Conservation (phyloP, 768 basidiomycete genomes). For the Rhizopogon salebrosus region DNA sequence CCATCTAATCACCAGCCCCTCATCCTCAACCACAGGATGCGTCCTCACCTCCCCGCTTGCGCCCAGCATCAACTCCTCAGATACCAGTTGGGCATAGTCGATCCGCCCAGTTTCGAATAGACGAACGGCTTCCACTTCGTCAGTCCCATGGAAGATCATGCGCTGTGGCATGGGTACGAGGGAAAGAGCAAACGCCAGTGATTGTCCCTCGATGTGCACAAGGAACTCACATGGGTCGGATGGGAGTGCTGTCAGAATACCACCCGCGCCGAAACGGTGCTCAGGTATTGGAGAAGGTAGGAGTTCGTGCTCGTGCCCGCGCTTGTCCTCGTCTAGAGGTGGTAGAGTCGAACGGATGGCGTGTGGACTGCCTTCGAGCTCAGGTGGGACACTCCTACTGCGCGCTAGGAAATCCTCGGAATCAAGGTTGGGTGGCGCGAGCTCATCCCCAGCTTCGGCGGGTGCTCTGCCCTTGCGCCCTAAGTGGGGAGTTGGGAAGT, state of each 20-base stretch:
- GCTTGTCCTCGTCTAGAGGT: conserved; percentile 16
- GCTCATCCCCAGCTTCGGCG: conserved; percentile 6
- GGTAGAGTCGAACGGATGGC: conserved; percentile 18
- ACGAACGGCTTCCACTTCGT: conserved; percentile 50
- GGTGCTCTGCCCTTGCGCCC: conserved; percentile 11
- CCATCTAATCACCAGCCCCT: conserved; percentile 72
- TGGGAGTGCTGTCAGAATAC: conserved; percentile 51
- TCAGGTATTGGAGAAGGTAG: background rate
- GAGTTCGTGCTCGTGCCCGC: conserved; percentile 15
- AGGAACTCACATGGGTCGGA: conserved; percentile 60
- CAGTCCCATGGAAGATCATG: conserved; percentile 27
- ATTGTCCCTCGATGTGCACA: conserved; percentile 55
- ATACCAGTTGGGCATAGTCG: conserved; percentile 60
- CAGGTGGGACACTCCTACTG: conserved; percentile 56
- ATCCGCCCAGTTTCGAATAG: conserved; percentile 59
- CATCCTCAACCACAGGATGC: conserved; percentile 48
- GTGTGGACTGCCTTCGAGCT: conserved; percentile 39
- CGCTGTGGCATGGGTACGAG: conserved; percentile 35
- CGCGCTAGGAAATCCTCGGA: conserved; percentile 31
- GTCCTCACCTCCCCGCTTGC: background rate
- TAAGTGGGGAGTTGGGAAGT: conserved; percentile 29
- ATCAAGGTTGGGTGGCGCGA: conserved; percentile 5
- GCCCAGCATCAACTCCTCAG: conserved; percentile 37
- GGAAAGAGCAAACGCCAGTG: conserved; percentile 71
- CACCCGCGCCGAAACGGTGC: conserved; percentile 41